Evolutionary conservation across 805 yeast species (phyloP).

Genomic region (Schwanniomyces polymorphus): DNA sequence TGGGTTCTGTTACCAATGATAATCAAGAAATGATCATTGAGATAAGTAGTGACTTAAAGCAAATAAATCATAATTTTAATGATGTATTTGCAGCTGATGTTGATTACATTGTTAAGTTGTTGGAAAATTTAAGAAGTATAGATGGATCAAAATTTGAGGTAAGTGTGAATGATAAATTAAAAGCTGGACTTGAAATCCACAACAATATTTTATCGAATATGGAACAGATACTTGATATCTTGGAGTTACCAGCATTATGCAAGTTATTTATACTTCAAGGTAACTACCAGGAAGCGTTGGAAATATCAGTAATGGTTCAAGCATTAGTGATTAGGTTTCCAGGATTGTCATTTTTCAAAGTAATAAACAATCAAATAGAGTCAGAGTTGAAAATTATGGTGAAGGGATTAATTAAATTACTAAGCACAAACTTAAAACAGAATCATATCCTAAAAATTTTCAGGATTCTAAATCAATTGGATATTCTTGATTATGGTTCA

Average conservation of each 20-base stretch:
- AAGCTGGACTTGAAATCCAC: slow-evolving; percentile 18
- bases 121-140: background rate
- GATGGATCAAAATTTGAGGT: slow-evolving; percentile 6
- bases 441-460: slow-evolving; percentile 77
- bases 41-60: slow-evolving; percentile 31
- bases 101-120: slow-evolving; percentile 6
- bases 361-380: slow-evolving; percentile 52
- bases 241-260: slow-evolving; percentile 82
- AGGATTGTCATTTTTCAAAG: slow-evolving; percentile 49
- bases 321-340: slow-evolving; percentile 72
- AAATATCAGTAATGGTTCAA: slow-evolving; percentile 72
- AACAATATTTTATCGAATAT: slow-evolving; percentile 55
- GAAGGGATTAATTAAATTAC: slow-evolving; percentile 62
- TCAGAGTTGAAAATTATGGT: slow-evolving; percentile 65
- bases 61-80: slow-evolving; percentile 28
- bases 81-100: slow-evolving; percentile 14
- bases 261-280: slow-evolving; percentile 84
- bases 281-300: slow-evolving; percentile 86
- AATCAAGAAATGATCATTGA: slow-evolving; percentile 49
- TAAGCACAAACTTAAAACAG: slow-evolving; percentile 76
- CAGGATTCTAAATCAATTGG: slow-evolving; percentile 70
- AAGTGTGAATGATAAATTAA: slow-evolving; percentile 20
- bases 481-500: slow-evolving; percentile 16
- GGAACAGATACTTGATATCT: slow-evolving; percentile 70
- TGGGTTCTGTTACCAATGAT: slow-evolving; percentile 39